Evolutionary conservation across 768 basidiomycete genomes (phyloP), one percentile per base, ranked within the genome.

Genomic region (Suillus tomentosus): DNA sequence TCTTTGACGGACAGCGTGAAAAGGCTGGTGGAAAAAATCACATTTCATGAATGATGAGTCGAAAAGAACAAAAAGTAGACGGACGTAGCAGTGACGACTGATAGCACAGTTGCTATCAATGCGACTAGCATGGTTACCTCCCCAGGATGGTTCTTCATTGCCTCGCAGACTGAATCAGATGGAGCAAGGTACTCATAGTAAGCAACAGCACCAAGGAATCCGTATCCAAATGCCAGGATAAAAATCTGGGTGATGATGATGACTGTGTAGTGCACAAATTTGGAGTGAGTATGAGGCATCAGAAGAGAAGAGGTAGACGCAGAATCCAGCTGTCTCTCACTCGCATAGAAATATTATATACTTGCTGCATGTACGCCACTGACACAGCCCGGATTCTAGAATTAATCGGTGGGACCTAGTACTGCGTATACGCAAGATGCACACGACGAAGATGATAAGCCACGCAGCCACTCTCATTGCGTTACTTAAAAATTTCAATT

Each of bases 1-100:
- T 68, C 65, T n/a, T 54, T 66, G 37, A 68, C 24, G 3, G 67
- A 62, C 0, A 59, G 8, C 2, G 62, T 36, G 34, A 66, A 64
- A 40, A 19, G 61, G 2, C 67, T 66, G 2, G 7, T 22, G 14
- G 5, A 22, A 59, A 19, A 54, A 13, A 34, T 34, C 9, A 50
- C 15, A 9, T 34, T 1, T 34, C 19, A 24, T 45, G 11, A 61
- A 51, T 10, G 22, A 22, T 17, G 5, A 22, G 2, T 48, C 5
- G 1, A 19, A 54, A 9, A 19, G 51, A 53, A 9, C 8, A 31
- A n/a, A 50, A 31, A 17, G 22, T 11, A 27, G 36, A 58, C 61
- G 3, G 2, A 58, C 61, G 40, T 37, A 27, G 43, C 40, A 9
- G 55, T 36, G 17, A 27, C 8, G 24, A 63, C 56, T 15, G 62